These are phyloP conservation scores for Leccinum rimulosum DNA, from an alignment of 768 basidiomycete genomes.

Conservation along the genomic window DNA sequence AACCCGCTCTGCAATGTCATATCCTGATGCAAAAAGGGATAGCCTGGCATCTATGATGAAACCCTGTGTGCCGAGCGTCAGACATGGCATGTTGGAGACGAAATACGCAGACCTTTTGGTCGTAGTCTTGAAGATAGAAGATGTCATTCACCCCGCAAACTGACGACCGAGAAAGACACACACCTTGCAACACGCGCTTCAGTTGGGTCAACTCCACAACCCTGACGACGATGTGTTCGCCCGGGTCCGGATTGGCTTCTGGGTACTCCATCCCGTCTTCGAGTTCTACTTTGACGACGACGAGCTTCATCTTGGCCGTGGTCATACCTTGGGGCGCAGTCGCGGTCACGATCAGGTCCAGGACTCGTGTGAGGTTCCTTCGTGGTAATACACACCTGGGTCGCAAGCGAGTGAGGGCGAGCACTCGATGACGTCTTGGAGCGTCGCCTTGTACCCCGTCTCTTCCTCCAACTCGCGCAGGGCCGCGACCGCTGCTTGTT, in stretches of 20 bases:
- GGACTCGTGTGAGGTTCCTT: too few species aligned
- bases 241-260: constrained; percentile 74
- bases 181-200: constrained; percentile 63
- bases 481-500: constrained; percentile 77
- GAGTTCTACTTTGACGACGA: constrained; percentile 66
- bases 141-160: background rate
- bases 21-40: constrained; percentile 72
- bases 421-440: constrained; percentile 52
- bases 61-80: constrained; percentile 36
- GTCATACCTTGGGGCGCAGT: constrained; percentile 68
- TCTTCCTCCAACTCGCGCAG: constrained; percentile 91
- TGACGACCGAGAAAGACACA: constrained; percentile 16
- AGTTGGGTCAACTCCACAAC: constrained; percentile 70
- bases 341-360: background rate
- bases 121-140: constrained; percentile 46
- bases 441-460: constrained; percentile 76
- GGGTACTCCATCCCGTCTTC: constrained; percentile 68
- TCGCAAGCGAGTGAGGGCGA: constrained; percentile 65
- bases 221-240: constrained; percentile 77
- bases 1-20: constrained; percentile 50
- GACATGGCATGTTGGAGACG: background rate
- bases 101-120: constrained; percentile 44
- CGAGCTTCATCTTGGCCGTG: constrained; percentile 89
- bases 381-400: constrained; percentile 48
- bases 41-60: constrained; percentile 76